phyloP scores from a whole-genome alignment of 805 yeast species.

The Ogataea ramenticola region DNA sequence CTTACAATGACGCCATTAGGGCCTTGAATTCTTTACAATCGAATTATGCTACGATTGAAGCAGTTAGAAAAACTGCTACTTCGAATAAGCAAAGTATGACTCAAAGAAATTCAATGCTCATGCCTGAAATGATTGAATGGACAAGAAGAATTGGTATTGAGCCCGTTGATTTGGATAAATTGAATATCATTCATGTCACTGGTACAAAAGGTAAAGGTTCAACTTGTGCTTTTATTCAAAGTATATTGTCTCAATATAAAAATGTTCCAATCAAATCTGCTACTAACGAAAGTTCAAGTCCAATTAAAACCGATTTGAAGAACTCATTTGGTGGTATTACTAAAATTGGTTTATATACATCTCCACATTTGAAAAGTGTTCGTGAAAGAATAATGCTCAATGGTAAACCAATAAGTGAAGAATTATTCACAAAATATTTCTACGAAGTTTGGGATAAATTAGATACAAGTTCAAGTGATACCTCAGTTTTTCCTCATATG shows the following conservation, averaged over 20 bases:
- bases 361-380: slow-evolving; percentile 92
- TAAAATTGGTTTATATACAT: slow-evolving; percentile 88
- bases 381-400: slow-evolving; percentile 86
- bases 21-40: slow-evolving; percentile 86
- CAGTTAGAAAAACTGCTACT: slow-evolving; percentile 60
- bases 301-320: no score
- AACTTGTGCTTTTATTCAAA: slow-evolving; percentile 88
- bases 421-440: slow-evolving; percentile 77
- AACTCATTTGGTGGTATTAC: slow-evolving; percentile 25
- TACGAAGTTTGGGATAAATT: slow-evolving; percentile 91
- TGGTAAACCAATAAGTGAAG: slow-evolving; percentile 79
- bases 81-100: background rate
- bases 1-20: slow-evolving; percentile 63
- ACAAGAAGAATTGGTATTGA: slow-evolving; percentile 59
- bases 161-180: slow-evolving; percentile 58
- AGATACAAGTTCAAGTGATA: slow-evolving; percentile 43
- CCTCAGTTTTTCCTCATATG: slow-evolving; percentile 63
- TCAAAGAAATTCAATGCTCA: slow-evolving; percentile 55
- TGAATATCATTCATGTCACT: slow-evolving; percentile 85
- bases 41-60: slow-evolving; percentile 84
- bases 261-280: background rate
- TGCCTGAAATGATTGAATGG: slow-evolving; percentile 86
- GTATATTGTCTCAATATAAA: slow-evolving; percentile 64
- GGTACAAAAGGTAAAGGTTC: slow-evolving; percentile 99
- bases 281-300: no score